These are phyloP conservation scores for Angomonas deanei DNA, from an alignment of 208 protist genomes.

Conservation along the genomic window DNA sequence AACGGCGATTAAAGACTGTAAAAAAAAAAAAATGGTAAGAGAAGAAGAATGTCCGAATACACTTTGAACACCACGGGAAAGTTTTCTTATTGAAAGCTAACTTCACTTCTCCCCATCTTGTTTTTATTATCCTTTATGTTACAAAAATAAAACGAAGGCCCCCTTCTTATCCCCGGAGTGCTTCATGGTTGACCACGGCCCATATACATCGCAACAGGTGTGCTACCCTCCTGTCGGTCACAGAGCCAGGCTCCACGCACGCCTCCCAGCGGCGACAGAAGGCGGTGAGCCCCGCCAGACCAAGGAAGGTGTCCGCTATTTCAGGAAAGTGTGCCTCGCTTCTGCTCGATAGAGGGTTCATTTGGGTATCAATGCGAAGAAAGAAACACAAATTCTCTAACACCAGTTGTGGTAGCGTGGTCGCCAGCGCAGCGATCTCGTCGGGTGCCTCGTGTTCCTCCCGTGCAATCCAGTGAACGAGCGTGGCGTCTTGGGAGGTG, in stretches of 20 bases:
- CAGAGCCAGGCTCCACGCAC: conserved; percentile 36
- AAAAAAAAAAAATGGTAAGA: not conserved
- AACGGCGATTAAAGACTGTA: not conserved
- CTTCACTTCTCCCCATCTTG: too few species aligned
- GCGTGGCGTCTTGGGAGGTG: not conserved
- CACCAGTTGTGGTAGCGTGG: conserved; percentile 42
- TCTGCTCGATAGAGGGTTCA: not conserved
- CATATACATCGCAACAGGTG: conserved; percentile 45
- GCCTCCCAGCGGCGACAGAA: conserved; percentile 54
- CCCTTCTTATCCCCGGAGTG: conserved; percentile 14
- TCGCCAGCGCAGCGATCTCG: conserved; percentile 31
- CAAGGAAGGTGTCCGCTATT: conserved; percentile 45
- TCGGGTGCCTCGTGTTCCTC: conserved; percentile 3
- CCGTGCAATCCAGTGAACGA: not conserved
- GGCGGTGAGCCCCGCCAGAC: conserved; percentile 51
- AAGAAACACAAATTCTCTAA: conserved; percentile 56
- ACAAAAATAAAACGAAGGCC: not conserved
- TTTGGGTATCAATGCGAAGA: conserved; percentile 17
- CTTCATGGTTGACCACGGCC: conserved; percentile 31
- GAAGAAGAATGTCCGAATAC: too few species aligned
- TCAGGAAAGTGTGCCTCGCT: not conserved
- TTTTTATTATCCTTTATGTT: not conserved
- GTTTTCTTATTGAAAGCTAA: too few species aligned
- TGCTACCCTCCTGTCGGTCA: conserved; percentile 28
- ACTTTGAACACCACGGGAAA: too few species aligned